Base-by-base conservation (phyloP, 2,329 filamentous ascomycete genomes). In the Fusarium euwallaceae region DNA sequence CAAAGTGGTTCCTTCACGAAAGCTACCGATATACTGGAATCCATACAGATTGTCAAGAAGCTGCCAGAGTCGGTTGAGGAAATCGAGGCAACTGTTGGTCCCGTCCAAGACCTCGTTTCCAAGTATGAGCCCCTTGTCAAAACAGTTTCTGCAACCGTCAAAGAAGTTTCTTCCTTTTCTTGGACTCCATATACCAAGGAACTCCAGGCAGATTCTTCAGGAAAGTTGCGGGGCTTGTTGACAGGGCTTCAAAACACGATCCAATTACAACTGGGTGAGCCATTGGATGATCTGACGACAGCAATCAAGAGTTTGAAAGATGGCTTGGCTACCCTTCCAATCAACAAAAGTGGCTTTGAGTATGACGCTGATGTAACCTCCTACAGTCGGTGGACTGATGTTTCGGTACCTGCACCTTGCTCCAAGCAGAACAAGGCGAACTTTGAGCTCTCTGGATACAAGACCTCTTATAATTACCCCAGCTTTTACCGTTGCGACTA, bases 371-470 rank as follows among this genome's bases (percentile, higher is more conserved):
- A 58, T 6, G n/a, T 66, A 8, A 12, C 36, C 20, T 27, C 4
- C 58, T 66, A 66, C 27, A 61, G 14, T 14, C 36, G 64, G n/a
- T 66, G 64, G 64, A 27, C 29, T 24, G n/a, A 17, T 2, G 12
- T 61, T n/a, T 24, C 34, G 4, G 24, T 66, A 45, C 43, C 61
- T 32, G 64, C 20, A n/a, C 64, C 64, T 20, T 66, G 64, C 36
- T 10, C 45, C 3, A 61, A 55, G 45, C 12, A 51, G 32, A 22
- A 17, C 32, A 66, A 34, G 11, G 24, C 45, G 1, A 53, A 61
- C 16, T 66, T 61, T 66, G 45, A 45, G 41, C 24, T 66, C 6
- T 12, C 17, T 27, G 64, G 64, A 17, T 66, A 34, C n/a, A 66
- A 61, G 43, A 55, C 22, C 4, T 55, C 58, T 27, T 66, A 55